phyloP scores from a whole-genome alignment of 1,284 basidiomycete species.

The Agroathelia rolfsii region DNA sequence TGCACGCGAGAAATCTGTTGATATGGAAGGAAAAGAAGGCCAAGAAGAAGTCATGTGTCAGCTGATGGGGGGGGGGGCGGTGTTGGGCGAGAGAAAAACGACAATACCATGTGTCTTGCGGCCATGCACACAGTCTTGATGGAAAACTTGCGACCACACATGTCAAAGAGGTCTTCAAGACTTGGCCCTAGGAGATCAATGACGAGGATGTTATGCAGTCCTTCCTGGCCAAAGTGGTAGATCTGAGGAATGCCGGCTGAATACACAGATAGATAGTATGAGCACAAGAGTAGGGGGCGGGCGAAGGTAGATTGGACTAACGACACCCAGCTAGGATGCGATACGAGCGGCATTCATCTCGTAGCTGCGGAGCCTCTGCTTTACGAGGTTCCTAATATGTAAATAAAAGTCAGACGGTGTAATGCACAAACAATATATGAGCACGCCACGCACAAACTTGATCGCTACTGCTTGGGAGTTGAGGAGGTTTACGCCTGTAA shows the following conservation, averaged over 20 bases:
- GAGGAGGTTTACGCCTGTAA: constrained; percentile 81
- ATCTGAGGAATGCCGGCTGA: constrained; percentile 88
- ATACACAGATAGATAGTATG: constrained; percentile 10
- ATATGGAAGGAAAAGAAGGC: constrained; percentile 4
- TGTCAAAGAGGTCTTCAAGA: constrained; percentile 91
- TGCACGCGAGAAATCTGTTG: constrained; percentile 78
- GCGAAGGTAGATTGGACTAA: constrained; percentile 35
- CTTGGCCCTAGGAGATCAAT: constrained; percentile 92
- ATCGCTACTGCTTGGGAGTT: constrained; percentile 95
- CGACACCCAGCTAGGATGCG: constrained; percentile 89
- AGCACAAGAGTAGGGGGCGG: constrained; percentile 7
- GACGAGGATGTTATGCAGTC: constrained; percentile 94
- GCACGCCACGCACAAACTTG: constrained; percentile 76
- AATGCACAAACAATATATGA: constrained; percentile 4
- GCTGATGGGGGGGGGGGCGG: neutral
- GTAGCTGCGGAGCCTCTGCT: constrained; percentile 90
- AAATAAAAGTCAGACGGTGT: constrained; percentile 2
- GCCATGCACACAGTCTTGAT: constrained; percentile 97
- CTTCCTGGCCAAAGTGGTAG: constrained; percentile 96
- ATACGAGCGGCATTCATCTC: constrained; percentile 96
- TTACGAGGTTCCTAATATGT: constrained; percentile 78
- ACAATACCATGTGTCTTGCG: constrained; percentile 86
- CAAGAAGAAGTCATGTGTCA: constrained; percentile 1
- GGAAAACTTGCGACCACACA: constrained; percentile 91
- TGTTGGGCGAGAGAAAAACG: constrained; percentile 1